phyloP scores from a whole-genome alignment of 139 green algal genomes.

The Haematococcus sp. region DNA sequence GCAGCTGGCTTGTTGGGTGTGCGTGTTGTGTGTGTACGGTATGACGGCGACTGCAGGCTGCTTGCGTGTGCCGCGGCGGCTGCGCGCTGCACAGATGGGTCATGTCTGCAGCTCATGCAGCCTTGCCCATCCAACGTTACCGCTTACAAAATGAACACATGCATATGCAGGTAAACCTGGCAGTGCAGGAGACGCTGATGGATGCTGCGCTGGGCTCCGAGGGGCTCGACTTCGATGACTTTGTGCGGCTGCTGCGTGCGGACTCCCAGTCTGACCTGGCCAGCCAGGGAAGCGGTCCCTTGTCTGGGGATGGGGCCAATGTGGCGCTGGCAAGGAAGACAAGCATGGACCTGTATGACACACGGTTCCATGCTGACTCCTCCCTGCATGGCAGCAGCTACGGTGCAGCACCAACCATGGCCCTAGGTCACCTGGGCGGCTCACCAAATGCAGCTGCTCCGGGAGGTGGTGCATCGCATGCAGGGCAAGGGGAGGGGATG shows the following conservation, averaged over 20 bases:
- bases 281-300: background rate
- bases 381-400: too few relatives aligned
- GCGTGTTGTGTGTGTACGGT: background rate
- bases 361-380: slow-evolving; percentile 4
- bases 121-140: too few relatives aligned
- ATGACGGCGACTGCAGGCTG: background rate
- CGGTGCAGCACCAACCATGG: too few relatives aligned
- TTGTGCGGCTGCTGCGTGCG: slow-evolving; percentile 55
- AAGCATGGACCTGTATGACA: slow-evolving; percentile 32
- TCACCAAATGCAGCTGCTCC: too few relatives aligned
- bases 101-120: too few relatives aligned
- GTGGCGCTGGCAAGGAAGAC: slow-evolving; percentile 35
- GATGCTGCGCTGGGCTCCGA: slow-evolving; percentile 64
- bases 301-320: background rate
- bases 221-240: slow-evolving; percentile 78
- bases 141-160: too few relatives aligned
- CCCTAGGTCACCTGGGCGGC: too few relatives aligned
- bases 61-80: too few relatives aligned
- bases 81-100: too few relatives aligned
- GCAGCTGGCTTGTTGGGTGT: background rate
- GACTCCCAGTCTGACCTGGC: slow-evolving; percentile 9
- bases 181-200: slow-evolving; percentile 77
- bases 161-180: slow-evolving; percentile 50
- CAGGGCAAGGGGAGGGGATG: too few relatives aligned
- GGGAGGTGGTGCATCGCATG: too few relatives aligned